Base-by-base conservation (phyloP, 1,139 yeast species). In the Saccharomyces uvarum region DNA sequence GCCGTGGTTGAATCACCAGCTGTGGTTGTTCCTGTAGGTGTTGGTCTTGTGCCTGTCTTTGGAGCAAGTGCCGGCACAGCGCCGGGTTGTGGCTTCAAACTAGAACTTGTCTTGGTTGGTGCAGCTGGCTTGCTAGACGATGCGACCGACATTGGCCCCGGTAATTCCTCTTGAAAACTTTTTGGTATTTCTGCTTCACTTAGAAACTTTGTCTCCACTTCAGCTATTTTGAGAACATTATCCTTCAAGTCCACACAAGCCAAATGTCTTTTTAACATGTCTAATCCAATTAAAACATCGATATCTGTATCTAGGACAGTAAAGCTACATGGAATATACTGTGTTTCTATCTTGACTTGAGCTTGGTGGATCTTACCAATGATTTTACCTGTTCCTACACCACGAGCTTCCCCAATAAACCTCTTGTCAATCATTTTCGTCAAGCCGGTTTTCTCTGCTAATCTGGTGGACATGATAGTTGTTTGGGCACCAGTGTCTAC, bases 401-500 rank as follows among this genome's bases (percentile, higher is more conserved):
- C 99, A 59, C 81, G 75, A 1, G 96, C 98, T 63, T 83, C 82
- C 26, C 97, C 96, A 51, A 76, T 77, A 69, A 85, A 89, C 58
- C 97, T 76, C 57, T 73, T 82, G 68, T 93, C 99, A n/a, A 93
- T 82, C 54, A 90, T 73, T 61, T 86, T 81, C 26, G 83, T 73
- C 48, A 93, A 73, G 0, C 88, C 88, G 54, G 93, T 82, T 55
- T 76, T 74, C 59, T 85, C 86, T 0, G 96, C 97, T 61, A 93
- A 76, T 48, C 75, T 73, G 0, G 96, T 87, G 21, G 90, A 83
- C 68, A 85, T 86, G 51, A 91, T 85, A 0, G 99, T 90, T 47
- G 83, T 77, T 69, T 90, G 97, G 0, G 99, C 99, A 1, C 99
- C 99, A 0, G 97, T 83, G 68, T 93, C 99, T 9, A 93, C 96